A percentile compares a stretch with the other conserved stretches of the same genome.
Conservation (phyloP, 2,329 filamentous ascomycete genomes). For the Daldinia sp. region DNA sequence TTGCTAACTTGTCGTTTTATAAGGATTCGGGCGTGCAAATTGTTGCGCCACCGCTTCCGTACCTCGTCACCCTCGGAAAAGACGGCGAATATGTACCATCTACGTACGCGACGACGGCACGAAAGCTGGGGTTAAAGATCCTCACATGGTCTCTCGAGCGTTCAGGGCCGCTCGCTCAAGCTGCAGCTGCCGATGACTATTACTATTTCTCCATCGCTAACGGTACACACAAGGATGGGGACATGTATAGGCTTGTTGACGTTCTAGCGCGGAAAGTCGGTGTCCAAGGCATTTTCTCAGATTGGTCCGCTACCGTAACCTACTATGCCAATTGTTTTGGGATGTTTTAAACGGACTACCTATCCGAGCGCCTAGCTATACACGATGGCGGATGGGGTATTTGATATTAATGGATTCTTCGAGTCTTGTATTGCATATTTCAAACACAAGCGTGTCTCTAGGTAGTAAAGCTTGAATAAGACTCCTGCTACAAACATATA, state of each 20-base stretch:
- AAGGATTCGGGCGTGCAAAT: conserved; percentile 66
- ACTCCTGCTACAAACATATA: not conserved
- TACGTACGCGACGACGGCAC: conserved; percentile 67
- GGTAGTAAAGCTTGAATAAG: not conserved
- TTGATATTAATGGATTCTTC: not conserved
- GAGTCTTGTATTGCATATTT: not conserved
- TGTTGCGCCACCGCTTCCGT: conserved; percentile 69
- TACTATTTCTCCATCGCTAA: conserved; percentile 66
- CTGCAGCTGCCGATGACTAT: conserved; percentile 55
- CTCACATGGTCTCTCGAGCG: conserved; percentile 76
- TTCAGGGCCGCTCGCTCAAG: conserved; percentile 65
- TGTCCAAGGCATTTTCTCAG: conserved; percentile 69
- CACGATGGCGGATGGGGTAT: not conserved
- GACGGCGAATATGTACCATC: conserved; percentile 67
- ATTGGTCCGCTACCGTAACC: conserved; percentile 74
- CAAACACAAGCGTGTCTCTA: not conserved
- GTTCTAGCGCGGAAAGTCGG: conserved; percentile 69
- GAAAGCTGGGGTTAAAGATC: conserved; percentile 68
- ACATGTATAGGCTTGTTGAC: conserved; percentile 72
- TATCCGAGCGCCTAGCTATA: not conserved
- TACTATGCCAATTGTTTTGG: conserved; percentile 77
- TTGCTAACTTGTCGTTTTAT: conserved; percentile 64
- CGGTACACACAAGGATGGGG: conserved; percentile 67
- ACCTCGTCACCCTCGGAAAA: conserved; percentile 62
- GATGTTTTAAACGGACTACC: conserved; percentile 13